Evolutionary conservation across 1,139 yeast genomes (phyloP).

Genomic region (Hemisphaericaspora subhashii): DNA sequence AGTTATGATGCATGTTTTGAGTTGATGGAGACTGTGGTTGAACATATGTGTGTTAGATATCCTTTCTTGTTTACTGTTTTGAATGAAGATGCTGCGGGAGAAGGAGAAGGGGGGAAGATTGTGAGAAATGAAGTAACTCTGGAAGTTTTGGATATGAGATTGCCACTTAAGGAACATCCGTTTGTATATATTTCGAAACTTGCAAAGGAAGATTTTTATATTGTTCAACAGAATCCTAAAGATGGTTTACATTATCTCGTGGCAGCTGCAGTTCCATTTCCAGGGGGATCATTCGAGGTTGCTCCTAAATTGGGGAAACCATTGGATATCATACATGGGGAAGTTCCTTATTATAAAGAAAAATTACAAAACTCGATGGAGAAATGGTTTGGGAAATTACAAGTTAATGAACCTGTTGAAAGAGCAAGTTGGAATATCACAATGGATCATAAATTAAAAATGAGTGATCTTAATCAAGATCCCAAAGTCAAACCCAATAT

Average conservation of each 20-base stretch:
- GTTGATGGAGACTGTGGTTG: conserved; percentile 60
- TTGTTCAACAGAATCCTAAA: conserved; percentile 52
- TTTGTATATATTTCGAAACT: conserved; percentile 60
- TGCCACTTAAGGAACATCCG: conserved; percentile 64
- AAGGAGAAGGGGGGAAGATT: conserved; percentile 28
- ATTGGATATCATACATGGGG: conserved; percentile 64
- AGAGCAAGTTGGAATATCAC: conserved; percentile 77
- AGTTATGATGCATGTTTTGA: conserved; percentile 63
- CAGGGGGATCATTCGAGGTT: conserved; percentile 74
- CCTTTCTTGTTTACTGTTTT: conserved; percentile 59
- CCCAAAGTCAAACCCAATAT: conserved; percentile 30
- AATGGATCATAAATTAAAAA: conserved; percentile 64
- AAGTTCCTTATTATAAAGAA: conserved; percentile 70
- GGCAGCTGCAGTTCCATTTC: conserved; percentile 78
- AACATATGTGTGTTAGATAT: conserved; percentile 60
- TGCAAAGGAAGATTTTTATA: conserved; percentile 74
- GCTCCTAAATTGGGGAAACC: conserved; percentile 57
- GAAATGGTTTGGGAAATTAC: conserved; percentile 65
- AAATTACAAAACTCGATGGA: conserved; percentile 73
- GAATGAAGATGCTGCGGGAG: no score
- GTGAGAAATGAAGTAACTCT: conserved; percentile 62
- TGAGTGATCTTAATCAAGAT: conserved; percentile 55
- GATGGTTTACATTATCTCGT: conserved; percentile 64
- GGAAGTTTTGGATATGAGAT: conserved; percentile 58
- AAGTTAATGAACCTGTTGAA: conserved; percentile 62